These are phyloP conservation scores for Cornus florida DNA, from an alignment of 148 eudicot species.

Conservation along the genomic window DNA sequence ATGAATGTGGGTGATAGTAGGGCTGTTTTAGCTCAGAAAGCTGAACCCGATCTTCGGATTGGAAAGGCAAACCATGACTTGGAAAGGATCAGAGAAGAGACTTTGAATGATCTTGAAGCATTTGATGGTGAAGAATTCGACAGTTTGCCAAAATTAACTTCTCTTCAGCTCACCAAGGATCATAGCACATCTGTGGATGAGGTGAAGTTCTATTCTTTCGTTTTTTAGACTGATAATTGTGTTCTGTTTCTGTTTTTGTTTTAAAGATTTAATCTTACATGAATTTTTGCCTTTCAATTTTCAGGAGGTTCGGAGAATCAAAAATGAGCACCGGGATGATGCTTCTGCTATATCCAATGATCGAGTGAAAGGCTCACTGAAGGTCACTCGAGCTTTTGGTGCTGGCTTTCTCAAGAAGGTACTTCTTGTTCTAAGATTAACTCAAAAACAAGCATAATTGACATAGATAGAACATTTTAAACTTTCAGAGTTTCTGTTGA, in stretches of 20 bases:
- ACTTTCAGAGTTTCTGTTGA: too few species aligned
- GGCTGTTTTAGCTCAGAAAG: conserved; percentile 47
- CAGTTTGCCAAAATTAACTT: conserved; percentile 23
- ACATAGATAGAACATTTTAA: too few species aligned
- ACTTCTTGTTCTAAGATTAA: neutral
- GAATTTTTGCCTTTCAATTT: neutral
- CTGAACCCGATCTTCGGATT: conserved; percentile 28
- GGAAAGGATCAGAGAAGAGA: conserved; percentile 21
- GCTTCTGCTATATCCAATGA: conserved; percentile 42
- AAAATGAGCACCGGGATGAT: conserved; percentile 52
- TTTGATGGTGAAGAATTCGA: conserved; percentile 31
- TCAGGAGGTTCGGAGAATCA: conserved; percentile 59
- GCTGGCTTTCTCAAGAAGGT: conserved; percentile 73
- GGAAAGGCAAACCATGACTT: conserved; percentile 20
- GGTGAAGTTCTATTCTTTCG: conserved; percentile 27
- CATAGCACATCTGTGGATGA: conserved; percentile 56
- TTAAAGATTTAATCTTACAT: neutral
- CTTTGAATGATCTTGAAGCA: conserved; percentile 19
- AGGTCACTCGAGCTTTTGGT: conserved; percentile 78
- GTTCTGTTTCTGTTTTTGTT: neutral
- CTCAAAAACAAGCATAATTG: neutral
- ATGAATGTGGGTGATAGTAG: conserved; percentile 80
- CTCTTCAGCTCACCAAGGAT: conserved; percentile 57
- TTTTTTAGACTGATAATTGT: neutral
- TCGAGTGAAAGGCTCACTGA: conserved; percentile 64